Evolutionary conservation across 192 early-diverging fungal species (phyloP).

Genomic region (Entomortierella parvispora): DNA sequence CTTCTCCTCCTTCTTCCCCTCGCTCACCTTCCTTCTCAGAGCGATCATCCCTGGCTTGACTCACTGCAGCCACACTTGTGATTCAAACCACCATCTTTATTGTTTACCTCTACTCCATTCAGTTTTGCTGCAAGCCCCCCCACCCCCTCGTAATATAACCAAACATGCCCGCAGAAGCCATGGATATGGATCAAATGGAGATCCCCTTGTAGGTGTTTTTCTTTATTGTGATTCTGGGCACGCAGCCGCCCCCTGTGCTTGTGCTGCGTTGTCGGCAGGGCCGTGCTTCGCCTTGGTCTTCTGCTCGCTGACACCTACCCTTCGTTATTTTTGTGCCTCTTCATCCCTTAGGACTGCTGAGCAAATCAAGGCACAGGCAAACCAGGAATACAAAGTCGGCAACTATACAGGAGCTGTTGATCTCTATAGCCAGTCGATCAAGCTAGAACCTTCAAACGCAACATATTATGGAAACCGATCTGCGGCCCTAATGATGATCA

Average conservation of each 20-base stretch:
- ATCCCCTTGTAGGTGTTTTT: slow-evolving; percentile 36
- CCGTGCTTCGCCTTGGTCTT: too few species aligned
- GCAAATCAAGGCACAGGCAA: slow-evolving; percentile 74
- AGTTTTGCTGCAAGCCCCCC: too few species aligned
- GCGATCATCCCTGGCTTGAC: not conserved
- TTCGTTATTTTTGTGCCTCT: not conserved
- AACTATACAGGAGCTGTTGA: slow-evolving; percentile 74
- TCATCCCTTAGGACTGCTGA: slow-evolving; percentile 59
- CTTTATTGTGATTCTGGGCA: too few species aligned
- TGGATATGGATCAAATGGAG: slow-evolving; percentile 49
- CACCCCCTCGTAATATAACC: slow-evolving; percentile 3
- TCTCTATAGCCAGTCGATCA: slow-evolving; percentile 77
- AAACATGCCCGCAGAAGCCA: slow-evolving; percentile 52
- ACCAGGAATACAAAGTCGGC: slow-evolving; percentile 74
- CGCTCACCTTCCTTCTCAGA: not conserved
- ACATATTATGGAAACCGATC: slow-evolving; percentile 84
- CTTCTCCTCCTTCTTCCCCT: not conserved
- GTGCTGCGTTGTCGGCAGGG: not conserved
- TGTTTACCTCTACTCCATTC: not conserved
- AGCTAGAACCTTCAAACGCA: slow-evolving; percentile 64
- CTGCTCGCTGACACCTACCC: not conserved
- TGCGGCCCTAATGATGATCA: slow-evolving; percentile 79
- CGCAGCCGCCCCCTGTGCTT: too few species aligned
- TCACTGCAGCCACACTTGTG: too few species aligned
- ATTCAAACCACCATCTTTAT: not conserved